Base-by-base conservation (phyloP, 305 asterid species). In the Nicotiana rustica region DNA sequence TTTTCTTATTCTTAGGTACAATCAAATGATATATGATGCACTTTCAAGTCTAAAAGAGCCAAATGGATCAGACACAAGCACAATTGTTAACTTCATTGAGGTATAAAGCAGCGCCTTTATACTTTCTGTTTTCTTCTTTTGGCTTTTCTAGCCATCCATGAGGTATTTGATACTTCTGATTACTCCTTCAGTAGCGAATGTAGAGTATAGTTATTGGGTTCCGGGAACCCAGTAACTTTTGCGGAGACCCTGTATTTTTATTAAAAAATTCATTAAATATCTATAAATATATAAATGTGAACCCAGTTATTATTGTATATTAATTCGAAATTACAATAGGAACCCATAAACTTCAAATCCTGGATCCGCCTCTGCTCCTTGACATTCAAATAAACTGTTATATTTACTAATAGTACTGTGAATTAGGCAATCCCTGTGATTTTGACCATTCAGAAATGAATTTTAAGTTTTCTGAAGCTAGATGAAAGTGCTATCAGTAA, bases 21-120 rank as follows among this genome's bases (percentile, higher is more conserved):
- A 88, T 88, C 83, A 85, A 4, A 83, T 93, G 92, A 86, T 95
- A 83, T 91, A 82, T 87, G 97, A 92, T 79, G 98, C 98, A 80
- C 86, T 95, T 81, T 85, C 96, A 62, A 83, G 90, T 75, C 86
- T 92, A 47, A 91, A 90, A 33, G 95, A 90, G 78, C 91, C 92
- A 80, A 90, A 88, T 85, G 97, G 97, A 82, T 90, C 90, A 13
- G 98, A 93, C 82, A 91, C 91, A 56, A 78, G 87, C 65, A 59
- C 97, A 68, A 89, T 95, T 81, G 92, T 93, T 62, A 77, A 25
- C 83, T 95, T 86, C 83, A 92, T 95, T 82, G 96, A 93, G 97
- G 97, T 93, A 47, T 83, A 86, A 12, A 67, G 33, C 60, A 6
- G n/a, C 70, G 35, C 69, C 76, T 68, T 86, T 85, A 77, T 83